A percentile compares a stretch with the other conserved stretches of the same genome.
These are phyloP conservation scores for Geotrichum reessii DNA, from an alignment of 1,139 yeast genomes.

Conservation along the genomic window DNA sequence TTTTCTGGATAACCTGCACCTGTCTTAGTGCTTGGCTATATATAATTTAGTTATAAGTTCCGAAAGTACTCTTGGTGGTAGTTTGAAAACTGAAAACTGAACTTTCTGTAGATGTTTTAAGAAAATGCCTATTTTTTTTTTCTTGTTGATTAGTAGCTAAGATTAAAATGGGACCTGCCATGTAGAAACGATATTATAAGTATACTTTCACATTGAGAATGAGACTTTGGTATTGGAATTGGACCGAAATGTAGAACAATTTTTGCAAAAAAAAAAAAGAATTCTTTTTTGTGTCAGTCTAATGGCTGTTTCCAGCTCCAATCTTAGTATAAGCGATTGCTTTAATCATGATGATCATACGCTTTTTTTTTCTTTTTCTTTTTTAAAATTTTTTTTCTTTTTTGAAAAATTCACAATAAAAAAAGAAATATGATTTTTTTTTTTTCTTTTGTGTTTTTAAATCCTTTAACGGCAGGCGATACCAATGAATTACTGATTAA, in stretches of 20 bases:
- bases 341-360: not conserved
- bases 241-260: too few relatives aligned
- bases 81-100: not conserved
- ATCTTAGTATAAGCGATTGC: not conserved
- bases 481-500: not conserved
- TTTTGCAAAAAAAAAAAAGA: too few relatives aligned
- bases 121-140: too few relatives aligned
- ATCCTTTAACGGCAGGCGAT: constrained; percentile 7
- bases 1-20: not conserved
- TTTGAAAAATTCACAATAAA: not conserved
- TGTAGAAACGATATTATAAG: too few relatives aligned
- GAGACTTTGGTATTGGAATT: too few relatives aligned
- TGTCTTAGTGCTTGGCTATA: not conserved
- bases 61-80: not conserved
- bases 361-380: too few relatives aligned
- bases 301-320: not conserved
- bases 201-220: too few relatives aligned
- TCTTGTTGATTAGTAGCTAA: too few relatives aligned
- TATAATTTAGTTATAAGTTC: not conserved
- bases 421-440: not conserved
- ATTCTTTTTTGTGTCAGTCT: not conserved
- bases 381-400: too few relatives aligned
- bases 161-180: too few relatives aligned
- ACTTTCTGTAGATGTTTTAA: too few relatives aligned
- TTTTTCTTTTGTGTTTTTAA: not conserved